These are phyloP conservation scores for Allium fistulosum DNA, from an alignment of 106 monocot species.

Conservation along the genomic window DNA sequence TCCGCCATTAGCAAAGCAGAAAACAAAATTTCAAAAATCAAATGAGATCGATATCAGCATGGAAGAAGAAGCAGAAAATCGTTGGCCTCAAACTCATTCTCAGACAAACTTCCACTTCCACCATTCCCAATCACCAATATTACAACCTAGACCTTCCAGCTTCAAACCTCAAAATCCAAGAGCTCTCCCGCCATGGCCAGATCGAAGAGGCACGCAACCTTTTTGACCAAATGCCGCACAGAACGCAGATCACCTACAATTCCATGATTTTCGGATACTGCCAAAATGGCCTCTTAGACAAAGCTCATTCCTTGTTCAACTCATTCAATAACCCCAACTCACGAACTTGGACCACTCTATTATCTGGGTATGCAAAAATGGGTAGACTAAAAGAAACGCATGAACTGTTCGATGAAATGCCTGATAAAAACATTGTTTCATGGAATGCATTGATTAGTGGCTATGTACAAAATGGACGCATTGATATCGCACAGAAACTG, in stretches of 20 bases:
- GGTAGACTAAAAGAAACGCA: conserved; percentile 35
- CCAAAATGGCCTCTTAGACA: conserved; percentile 26
- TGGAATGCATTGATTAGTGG: conserved; percentile 71
- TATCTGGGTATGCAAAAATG: conserved; percentile 33
- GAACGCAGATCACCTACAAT: conserved; percentile 24
- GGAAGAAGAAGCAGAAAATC: background rate
- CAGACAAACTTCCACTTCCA: conserved; percentile 1
- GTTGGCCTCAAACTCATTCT: background rate
- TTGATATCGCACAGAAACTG: conserved; percentile 20
- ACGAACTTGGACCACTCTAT: conserved; percentile 38
- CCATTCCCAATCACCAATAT: background rate
- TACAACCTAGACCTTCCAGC: conserved; percentile 3
- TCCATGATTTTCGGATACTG: conserved; percentile 25
- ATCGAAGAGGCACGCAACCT: conserved; percentile 17
- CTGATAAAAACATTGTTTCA: conserved; percentile 36
- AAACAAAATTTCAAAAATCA: no score
- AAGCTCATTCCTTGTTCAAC: conserved; percentile 20
- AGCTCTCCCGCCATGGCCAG: conserved; percentile 12
- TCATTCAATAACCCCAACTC: conserved; percentile 27
- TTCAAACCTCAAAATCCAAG: conserved; percentile 12
- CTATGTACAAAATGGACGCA: conserved; percentile 37
- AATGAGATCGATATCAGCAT: background rate
- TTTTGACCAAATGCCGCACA: conserved; percentile 32
- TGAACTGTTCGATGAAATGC: conserved; percentile 51
- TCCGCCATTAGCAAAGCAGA: no score